Evolutionary conservation across 768 basidiomycete genomes (phyloP), one percentile per base, ranked within the genome.

Genomic region (Mycena vulgaris): DNA sequence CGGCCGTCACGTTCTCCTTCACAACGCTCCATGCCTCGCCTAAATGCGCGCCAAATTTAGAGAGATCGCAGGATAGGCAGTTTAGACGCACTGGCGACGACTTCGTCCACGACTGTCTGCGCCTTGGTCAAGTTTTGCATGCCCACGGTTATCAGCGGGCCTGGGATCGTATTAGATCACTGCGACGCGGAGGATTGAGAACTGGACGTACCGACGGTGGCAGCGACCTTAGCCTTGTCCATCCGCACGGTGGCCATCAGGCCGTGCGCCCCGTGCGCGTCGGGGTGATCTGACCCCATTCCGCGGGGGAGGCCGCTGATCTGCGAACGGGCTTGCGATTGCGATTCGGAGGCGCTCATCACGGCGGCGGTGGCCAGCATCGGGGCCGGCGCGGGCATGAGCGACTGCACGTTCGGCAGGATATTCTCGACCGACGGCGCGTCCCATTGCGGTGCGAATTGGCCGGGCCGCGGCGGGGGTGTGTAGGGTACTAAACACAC

Each of bases 71-170:
- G 7, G 48, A 27, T 27, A 16, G 48, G 48, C 27, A 28, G 10
- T 28, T 2, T 11, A 28, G 5, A 31, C 69, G 19, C 35, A 70
- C 69, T 70, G 7, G 69, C 66, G 17, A 65, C 37, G 5, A 71
- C 14, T 3, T 68, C 66, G 8, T 58, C 69, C 16, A 74, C 45
- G 48, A 74, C 58, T 16, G 66, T 68, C 58, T 74, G 72, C 6
- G 72, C 72, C 66, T 68, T 68, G 2, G 72, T 70, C 14, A 74
- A 57, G 31, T 74, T 74, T 37, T 64, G 66, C 69, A 70, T 63
- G 0, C 72, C 72, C 35, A 39, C 19, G 1, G 65, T 68, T 19
- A 74, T 70, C 23, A 74, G 60, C 14, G 72, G 69, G 16, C 62
- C 72, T 70, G 39, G 27, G n/a, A n/a, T n/a, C n/a, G n/a, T n/a